These are phyloP conservation scores for Jacaranda copaia DNA, from an alignment of 257 asterid species.

Conservation along the genomic window DNA sequence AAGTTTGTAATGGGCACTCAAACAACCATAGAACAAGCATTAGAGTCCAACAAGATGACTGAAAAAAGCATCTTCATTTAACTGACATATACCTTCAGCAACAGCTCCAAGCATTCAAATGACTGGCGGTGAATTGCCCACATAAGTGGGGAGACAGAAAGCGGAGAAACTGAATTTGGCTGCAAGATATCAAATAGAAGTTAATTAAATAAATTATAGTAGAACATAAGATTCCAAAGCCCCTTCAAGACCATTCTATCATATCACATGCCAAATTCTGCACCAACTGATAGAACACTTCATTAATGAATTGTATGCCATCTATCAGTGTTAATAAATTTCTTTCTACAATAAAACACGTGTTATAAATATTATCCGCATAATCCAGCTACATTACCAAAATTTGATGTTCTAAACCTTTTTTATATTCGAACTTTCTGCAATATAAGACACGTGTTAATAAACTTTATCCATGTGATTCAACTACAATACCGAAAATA, in stretches of 20 bases:
- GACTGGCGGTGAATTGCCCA: slow-evolving; percentile 29
- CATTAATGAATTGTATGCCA: neutral
- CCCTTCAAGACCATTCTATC: neutral
- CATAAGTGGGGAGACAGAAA: slow-evolving; percentile 26
- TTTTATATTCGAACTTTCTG: too few relatives aligned
- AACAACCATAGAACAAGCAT: too few relatives aligned
- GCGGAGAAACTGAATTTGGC: slow-evolving; percentile 16
- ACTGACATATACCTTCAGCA: slow-evolving; percentile 36
- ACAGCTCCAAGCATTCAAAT: slow-evolving; percentile 27
- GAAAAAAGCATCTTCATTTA: too few relatives aligned
- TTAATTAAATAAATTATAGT: neutral
- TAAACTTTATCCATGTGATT: too few relatives aligned
- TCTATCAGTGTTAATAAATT: neutral
- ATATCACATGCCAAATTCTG: neutral
- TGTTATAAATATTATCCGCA: too few relatives aligned
- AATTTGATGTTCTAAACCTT: too few relatives aligned
- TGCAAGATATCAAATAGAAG: slow-evolving; percentile 17
- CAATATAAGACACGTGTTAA: too few relatives aligned
- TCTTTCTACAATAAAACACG: too few relatives aligned
- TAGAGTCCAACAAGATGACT: too few relatives aligned
- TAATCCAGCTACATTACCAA: too few relatives aligned
- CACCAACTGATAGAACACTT: neutral
- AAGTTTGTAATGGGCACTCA: too few relatives aligned
- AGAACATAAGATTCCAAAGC: neutral
- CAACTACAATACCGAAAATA: too few relatives aligned